These are phyloP conservation scores for Phytophthora meadii DNA, from an alignment of 352 stramenopile genomes.

Conservation along the genomic window DNA sequence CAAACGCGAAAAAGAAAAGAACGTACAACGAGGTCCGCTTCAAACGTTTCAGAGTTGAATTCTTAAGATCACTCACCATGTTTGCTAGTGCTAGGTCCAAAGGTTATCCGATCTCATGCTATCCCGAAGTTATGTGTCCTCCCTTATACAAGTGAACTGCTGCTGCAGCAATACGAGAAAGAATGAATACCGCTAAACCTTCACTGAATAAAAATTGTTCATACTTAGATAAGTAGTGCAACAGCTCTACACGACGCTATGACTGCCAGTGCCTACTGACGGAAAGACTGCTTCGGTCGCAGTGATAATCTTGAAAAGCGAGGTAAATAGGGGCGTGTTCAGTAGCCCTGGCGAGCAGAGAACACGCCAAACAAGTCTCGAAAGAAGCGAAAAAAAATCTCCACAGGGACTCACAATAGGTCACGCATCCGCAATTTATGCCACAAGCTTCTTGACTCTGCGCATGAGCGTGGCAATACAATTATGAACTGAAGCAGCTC, in stretches of 20 bases:
- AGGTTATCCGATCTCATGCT: slow-evolving; percentile 12
- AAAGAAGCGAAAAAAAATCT: not conserved
- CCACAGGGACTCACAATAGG: slow-evolving; percentile 13
- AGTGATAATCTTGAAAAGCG: slow-evolving; percentile 22
- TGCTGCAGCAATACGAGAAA: not conserved
- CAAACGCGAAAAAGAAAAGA: slow-evolving; percentile 24
- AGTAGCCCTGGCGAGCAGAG: not conserved
- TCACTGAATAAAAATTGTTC: slow-evolving; percentile 21
- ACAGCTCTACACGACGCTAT: slow-evolving; percentile 14
- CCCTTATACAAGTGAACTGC: slow-evolving; percentile 20
- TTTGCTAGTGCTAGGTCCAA: slow-evolving; percentile 7
- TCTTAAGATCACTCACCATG: not conserved
- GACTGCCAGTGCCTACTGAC: slow-evolving; percentile 12
- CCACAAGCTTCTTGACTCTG: slow-evolving; percentile 24
- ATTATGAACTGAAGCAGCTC: slow-evolving; percentile 54
- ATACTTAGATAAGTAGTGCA: slow-evolving; percentile 17
- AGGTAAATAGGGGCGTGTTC: slow-evolving; percentile 24
- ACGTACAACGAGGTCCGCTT: slow-evolving; percentile 12
- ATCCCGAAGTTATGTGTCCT: slow-evolving; percentile 8
- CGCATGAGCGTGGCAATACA: slow-evolving; percentile 56
- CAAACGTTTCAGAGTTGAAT: not conserved
- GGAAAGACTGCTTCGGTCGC: slow-evolving; percentile 23
- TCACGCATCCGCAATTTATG: slow-evolving; percentile 10
- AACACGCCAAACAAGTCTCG: slow-evolving; percentile 8
- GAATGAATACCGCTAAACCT: slow-evolving; percentile 1